Evolutionary conservation across 129 eudicot species (phyloP), one percentile per base, ranked within the genome.

Genomic region (Mikania micrantha): DNA sequence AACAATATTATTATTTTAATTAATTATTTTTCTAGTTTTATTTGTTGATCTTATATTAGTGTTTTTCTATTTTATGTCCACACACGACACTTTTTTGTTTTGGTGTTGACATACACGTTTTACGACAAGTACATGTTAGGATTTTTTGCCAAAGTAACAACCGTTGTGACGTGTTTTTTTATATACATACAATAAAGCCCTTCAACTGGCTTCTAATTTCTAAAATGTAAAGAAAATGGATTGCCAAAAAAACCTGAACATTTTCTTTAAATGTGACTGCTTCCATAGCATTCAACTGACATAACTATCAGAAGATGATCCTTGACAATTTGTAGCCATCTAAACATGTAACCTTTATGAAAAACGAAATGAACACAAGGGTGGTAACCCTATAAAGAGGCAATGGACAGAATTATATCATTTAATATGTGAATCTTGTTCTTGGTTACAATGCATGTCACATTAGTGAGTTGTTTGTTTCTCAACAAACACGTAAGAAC

Each of bases 361-460:
- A 64, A 22, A 64, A 42, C 9, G 31, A 66, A n/a, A 10, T 19
- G 9, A 54, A 38, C 64, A 69, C 27, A 25, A 54, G 34, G 64
- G n/a, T 36, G 36, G 17, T 17, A 32, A 19, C 60, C 17, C 4
- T 4, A 16, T 29, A 59, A 16, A 50, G 17, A 5, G 49, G 45
- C 27, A 54, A 56, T 40, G 45, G 52, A 41, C 58, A 58, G 9
- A 19, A 41, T 58, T 41, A 7, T 45, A 20, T 32, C 47, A 67
- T 12, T 35, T 67, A 48, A 41, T 41, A 45, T 16, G 22, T 1
- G 22, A 19, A 42, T 58, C 16, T 10, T 40, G 58, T 40, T 41
- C 20, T 70, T 70, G 44, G 22, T 40, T 40, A 70, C 53, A 42
- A 38, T 21, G 49, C 32, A 27, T 66, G 21, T 44, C 19, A 66